Conservation (phyloP, 768 basidiomycete species). For the Amanita brunnescens region DNA sequence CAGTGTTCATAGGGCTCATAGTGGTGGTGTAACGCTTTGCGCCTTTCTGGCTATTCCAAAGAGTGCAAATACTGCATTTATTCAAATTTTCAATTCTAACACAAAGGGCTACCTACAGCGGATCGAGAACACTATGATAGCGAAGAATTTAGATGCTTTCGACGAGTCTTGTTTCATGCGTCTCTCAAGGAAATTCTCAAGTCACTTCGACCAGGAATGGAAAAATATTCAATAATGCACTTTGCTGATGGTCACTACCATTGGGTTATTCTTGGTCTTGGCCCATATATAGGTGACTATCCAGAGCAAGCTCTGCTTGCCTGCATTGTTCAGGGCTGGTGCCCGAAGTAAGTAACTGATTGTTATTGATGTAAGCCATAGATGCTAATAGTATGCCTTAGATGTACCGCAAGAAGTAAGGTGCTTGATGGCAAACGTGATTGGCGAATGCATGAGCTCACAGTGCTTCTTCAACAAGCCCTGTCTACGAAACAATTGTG, state of each 20-base stretch:
- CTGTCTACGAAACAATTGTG: background rate
- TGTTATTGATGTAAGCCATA: background rate
- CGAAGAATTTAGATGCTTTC: background rate
- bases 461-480: background rate
- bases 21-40: conserved; percentile 17
- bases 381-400: background rate
- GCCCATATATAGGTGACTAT: background rate
- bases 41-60: background rate
- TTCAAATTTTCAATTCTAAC: no score
- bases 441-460: background rate
- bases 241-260: background rate
- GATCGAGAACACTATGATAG: background rate
- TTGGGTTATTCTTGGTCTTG: background rate
- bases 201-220: background rate
- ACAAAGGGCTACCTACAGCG: no score
- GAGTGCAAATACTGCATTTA: no score
- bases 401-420: background rate
- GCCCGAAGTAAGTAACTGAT: background rate
- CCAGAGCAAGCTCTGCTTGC: background rate
- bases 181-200: background rate
- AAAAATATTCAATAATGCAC: background rate
- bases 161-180: background rate
- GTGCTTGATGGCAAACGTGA: background rate
- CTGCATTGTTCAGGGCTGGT: background rate
- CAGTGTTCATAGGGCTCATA: conserved; percentile 16